Percentiles rank a stretch among this genome's conserved stretches.
phyloP scores from a whole-genome alignment of 371 early-diverging fungal genomes.

The Mortierella sp. region DNA sequence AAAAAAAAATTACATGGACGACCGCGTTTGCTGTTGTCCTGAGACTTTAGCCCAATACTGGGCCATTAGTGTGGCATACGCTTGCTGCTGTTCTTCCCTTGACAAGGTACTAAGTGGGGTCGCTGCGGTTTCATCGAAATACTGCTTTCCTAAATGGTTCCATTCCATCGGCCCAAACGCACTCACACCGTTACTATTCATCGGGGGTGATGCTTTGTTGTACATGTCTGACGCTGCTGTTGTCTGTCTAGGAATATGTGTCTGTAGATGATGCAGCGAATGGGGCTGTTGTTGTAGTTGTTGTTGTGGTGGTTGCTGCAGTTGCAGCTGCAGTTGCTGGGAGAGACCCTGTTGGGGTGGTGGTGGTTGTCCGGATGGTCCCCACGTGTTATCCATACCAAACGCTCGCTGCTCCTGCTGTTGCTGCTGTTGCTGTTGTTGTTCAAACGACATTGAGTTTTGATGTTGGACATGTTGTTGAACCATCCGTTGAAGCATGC shows the following conservation, averaged over 20 bases:
- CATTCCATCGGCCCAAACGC: not conserved
- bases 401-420: too few relatives aligned
- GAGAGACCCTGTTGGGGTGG: not conserved
- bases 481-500: too few relatives aligned
- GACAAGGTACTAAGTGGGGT: not conserved
- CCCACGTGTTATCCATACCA: too few relatives aligned
- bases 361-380: not conserved
- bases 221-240: constrained; percentile 18
- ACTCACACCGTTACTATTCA: not conserved
- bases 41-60: constrained; percentile 5
- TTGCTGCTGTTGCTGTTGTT: too few relatives aligned
- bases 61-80: constrained; percentile 4
- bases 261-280: constrained; percentile 1
- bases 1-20: constrained; percentile 3
- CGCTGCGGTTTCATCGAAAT: not conserved
- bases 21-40: constrained; percentile 1
- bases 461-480: too few relatives aligned
- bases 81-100: constrained; percentile 3
- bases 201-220: constrained; percentile 9
- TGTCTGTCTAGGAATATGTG: constrained; percentile 12
- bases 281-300: constrained; percentile 10
- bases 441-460: too few relatives aligned
- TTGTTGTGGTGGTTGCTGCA: constrained; percentile 6
- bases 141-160: not conserved
- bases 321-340: constrained; percentile 17